Conservation (phyloP, 345 rosid genomes). For the Corchorus olitorius region DNA sequence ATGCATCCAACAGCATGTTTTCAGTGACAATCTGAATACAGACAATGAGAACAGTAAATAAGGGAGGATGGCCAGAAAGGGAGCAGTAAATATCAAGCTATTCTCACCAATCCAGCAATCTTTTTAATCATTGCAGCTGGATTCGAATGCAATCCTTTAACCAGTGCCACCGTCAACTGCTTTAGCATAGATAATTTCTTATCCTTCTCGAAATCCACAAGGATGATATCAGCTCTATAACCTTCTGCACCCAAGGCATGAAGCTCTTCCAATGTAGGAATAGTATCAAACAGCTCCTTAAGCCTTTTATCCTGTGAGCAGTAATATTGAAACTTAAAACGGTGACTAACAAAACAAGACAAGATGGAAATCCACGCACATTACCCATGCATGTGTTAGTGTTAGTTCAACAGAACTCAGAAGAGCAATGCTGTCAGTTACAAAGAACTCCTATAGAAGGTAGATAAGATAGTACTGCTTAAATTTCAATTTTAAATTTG, state of each 20-base stretch:
- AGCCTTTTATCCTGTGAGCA: slow-evolving; percentile 75
- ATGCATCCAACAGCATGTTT: background rate
- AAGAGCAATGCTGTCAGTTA: background rate
- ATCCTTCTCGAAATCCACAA: slow-evolving; percentile 85
- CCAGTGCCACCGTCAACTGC: slow-evolving; percentile 71
- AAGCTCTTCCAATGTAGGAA: slow-evolving; percentile 91
- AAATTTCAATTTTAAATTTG: background rate
- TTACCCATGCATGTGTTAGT: background rate
- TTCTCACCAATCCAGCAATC: slow-evolving; percentile 90
- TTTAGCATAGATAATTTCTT: slow-evolving; percentile 87
- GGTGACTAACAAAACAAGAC: background rate
- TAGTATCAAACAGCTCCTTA: slow-evolving; percentile 61
- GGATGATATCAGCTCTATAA: slow-evolving; percentile 71
- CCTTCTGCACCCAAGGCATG: slow-evolving; percentile 79
- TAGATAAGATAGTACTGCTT: background rate
- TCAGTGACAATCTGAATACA: background rate
- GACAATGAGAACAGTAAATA: background rate
- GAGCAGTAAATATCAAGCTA: slow-evolving; percentile 19
- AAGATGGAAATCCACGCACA: background rate
- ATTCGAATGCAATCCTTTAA: slow-evolving; percentile 85
- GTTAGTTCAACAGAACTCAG: background rate
- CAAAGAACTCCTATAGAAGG: background rate
- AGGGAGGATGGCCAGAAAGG: background rate
- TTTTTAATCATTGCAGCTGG: slow-evolving; percentile 88
- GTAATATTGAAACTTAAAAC: slow-evolving; percentile 14